These are phyloP conservation scores for Gymnopus androsaceus DNA, from an alignment of 1,284 basidiomycete genomes.

Conservation along the genomic window DNA sequence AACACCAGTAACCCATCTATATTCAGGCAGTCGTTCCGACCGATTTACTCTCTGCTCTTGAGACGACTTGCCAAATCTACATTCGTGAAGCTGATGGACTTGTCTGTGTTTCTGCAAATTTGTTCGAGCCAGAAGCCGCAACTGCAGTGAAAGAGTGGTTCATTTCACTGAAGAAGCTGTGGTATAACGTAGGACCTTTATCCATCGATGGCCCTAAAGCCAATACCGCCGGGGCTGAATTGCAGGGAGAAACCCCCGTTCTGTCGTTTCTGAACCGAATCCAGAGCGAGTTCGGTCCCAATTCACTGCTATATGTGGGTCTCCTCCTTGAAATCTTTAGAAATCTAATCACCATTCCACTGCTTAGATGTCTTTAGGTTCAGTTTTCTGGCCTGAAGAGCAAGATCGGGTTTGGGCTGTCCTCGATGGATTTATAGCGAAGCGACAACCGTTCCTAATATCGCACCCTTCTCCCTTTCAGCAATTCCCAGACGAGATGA, in stretches of 20 bases:
- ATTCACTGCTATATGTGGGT: constrained; percentile 9
- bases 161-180: not conserved
- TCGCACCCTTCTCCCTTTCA: constrained; percentile 7
- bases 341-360: not conserved
- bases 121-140: constrained; percentile 3
- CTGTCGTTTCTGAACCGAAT: constrained; percentile 6
- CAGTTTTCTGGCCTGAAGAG: constrained; percentile 1
- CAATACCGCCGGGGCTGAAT: not conserved
- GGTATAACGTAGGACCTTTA: constrained; percentile 7
- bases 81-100: constrained; percentile 9
- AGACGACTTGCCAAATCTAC: constrained; percentile 1
- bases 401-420: constrained; percentile 7
- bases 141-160: constrained; percentile 7
- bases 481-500: constrained; percentile 12
- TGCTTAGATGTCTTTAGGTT: constrained; percentile 13
- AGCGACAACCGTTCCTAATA: constrained; percentile 8
- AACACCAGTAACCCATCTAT: too few relatives aligned
- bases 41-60: too few relatives aligned
- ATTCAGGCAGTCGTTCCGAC: too few relatives aligned
- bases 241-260: not conserved
- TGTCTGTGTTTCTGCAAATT: constrained; percentile 1
- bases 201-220: not conserved
- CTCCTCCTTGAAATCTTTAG: not conserved
- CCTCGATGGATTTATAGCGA: constrained; percentile 6
- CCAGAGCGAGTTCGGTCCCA: not conserved